Percentiles rank a stretch among this genome's conserved stretches.
Conservation (phyloP, 2,329 filamentous ascomycete species). For the Fusarium metavorans region DNA sequence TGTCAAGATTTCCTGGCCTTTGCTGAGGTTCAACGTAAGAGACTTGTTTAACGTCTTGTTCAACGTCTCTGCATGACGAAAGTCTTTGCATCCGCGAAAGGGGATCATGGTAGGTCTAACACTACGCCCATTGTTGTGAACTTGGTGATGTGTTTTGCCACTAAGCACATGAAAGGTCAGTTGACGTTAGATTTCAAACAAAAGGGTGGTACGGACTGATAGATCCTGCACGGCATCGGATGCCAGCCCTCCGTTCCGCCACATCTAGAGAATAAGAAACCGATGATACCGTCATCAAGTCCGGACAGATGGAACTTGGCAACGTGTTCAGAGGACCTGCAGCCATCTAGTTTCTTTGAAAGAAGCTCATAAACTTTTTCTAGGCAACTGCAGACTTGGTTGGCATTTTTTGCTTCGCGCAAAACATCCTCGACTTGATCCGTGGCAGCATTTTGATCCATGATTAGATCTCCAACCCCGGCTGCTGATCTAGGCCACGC, state of each 20-base stretch:
- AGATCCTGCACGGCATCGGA: neutral
- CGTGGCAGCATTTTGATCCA: neutral
- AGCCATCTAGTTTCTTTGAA: neutral
- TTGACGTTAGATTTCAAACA: neutral
- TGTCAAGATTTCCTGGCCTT: neutral
- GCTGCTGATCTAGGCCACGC: neutral
- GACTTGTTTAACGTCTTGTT: neutral
- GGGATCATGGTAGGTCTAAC: too few relatives aligned
- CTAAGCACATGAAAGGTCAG: neutral
- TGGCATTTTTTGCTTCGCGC: rapidly evolving
- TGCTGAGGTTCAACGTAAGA: neutral
- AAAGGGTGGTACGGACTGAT: neutral
- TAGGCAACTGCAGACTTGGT: neutral
- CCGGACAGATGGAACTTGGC: neutral
- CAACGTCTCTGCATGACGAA: neutral
- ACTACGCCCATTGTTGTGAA: too few relatives aligned
- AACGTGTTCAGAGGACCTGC: neutral
- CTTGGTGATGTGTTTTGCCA: neutral
- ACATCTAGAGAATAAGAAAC: neutral
- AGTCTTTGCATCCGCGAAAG: neutral
- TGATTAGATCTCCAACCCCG: neutral
- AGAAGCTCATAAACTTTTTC: neutral
- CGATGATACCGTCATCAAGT: neutral
- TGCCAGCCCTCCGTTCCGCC: neutral
- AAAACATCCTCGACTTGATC: neutral